phyloP scores from a whole-genome alignment of 208 protist species.

The Trypanosoma melophagium region DNA sequence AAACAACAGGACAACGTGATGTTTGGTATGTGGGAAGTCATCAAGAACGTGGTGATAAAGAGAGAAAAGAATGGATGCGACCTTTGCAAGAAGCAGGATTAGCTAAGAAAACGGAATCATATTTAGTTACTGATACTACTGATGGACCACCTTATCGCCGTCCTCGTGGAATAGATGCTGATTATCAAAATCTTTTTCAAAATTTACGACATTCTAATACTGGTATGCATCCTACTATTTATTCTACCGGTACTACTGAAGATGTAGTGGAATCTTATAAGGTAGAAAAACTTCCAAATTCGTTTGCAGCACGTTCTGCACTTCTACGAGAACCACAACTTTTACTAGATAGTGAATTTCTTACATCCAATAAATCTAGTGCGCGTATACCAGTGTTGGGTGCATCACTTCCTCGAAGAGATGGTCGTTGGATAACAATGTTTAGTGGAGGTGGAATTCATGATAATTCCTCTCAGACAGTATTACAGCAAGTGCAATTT shows the following conservation, averaged over 20 bases:
- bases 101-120: background rate
- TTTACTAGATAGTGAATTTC: constrained; percentile 16
- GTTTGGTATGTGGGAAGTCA: constrained; percentile 4
- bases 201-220: background rate
- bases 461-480: background rate
- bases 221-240: too few species aligned
- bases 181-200: constrained; percentile 22
- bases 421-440: background rate
- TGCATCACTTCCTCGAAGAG: too few species aligned
- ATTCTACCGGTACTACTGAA: too few species aligned
- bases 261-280: too few species aligned
- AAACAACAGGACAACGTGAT: constrained; percentile 7
- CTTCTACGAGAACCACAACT: constrained; percentile 24
- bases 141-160: too few species aligned
- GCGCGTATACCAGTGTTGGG: too few species aligned
- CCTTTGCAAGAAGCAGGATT: constrained; percentile 16
- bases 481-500: constrained; percentile 2
- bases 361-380: background rate
- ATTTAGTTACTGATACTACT: background rate
- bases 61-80: constrained; percentile 16
- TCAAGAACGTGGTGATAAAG: background rate
- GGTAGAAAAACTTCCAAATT: constrained; percentile 1
- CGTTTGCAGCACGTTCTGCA: constrained; percentile 25
- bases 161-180: constrained; percentile 11
- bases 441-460: background rate